Conservation (phyloP, 805 yeast species). For the Lipomyces yamanashiensis region DNA sequence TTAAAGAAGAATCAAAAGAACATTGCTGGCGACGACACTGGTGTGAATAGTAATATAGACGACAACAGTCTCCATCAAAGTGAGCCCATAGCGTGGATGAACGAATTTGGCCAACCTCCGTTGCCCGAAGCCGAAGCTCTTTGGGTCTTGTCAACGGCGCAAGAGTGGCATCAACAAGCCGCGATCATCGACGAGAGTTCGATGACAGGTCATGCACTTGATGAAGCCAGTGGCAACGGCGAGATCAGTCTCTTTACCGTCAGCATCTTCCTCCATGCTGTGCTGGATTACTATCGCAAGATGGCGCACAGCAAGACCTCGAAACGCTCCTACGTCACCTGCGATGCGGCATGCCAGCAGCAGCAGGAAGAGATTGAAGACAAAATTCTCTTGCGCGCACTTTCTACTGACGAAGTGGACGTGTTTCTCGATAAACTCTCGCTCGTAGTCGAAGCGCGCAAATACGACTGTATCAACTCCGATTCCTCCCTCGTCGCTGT, state of each 20-base stretch:
- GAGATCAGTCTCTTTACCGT: slow-evolving; percentile 1
- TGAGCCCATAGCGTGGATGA: slow-evolving; percentile 3
- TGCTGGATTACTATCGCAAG: slow-evolving; percentile 3
- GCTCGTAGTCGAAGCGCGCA: neutral
- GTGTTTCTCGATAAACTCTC: neutral
- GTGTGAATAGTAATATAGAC: neutral
- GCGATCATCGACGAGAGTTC: neutral
- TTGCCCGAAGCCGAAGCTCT: neutral
- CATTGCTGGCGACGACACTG: neutral
- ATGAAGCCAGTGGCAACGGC: neutral
- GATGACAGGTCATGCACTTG: neutral
- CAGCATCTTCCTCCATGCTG: slow-evolving; percentile 5
- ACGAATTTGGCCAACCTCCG: slow-evolving; percentile 6
- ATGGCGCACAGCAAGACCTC: slow-evolving; percentile 1
- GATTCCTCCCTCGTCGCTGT: neutral
- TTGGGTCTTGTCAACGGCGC: neutral
- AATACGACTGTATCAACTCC: neutral
- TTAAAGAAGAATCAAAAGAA: slow-evolving; percentile 1
- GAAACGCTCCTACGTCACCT: neutral
- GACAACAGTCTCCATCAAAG: neutral
- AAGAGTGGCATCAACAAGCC: neutral
- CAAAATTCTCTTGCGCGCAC: neutral
- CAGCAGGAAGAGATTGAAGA: slow-evolving; percentile 4
- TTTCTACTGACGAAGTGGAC: slow-evolving; percentile 2
- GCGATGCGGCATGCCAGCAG: slow-evolving; percentile 1